Evolutionary conservation across 352 stramenopile genomes (phyloP).

Genomic region (Phytopythium boreale): DNA sequence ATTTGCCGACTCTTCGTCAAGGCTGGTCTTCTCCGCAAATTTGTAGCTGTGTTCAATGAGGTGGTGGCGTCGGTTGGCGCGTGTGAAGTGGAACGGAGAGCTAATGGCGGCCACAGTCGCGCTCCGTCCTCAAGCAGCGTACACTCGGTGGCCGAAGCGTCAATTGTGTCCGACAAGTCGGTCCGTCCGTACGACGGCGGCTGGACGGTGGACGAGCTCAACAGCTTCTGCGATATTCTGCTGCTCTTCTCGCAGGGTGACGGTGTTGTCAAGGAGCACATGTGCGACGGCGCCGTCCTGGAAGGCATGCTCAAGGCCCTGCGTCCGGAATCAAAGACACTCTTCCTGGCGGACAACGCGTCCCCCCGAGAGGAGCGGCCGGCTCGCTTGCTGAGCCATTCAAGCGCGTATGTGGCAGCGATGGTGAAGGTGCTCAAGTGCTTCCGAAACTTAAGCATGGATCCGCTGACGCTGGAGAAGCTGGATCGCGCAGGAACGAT

Average conservation of each 20-base stretch:
- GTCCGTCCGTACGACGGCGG: not conserved
- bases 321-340: conserved; percentile 18
- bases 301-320: conserved; percentile 65
- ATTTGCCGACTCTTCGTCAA: conserved; percentile 95
- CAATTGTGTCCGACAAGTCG: not conserved
- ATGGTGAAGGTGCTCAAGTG: conserved; percentile 85
- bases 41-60: conserved; percentile 85
- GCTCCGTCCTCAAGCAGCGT: not conserved
- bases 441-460: conserved; percentile 89
- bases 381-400: conserved; percentile 14
- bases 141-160: not conserved
- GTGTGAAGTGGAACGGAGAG: conserved; percentile 6
- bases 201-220: conserved; percentile 68
- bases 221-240: conserved; percentile 87
- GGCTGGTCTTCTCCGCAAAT: conserved; percentile 85
- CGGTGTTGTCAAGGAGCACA: conserved; percentile 90
- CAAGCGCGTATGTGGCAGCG: conserved; percentile 48
- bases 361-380: conserved; percentile 9
- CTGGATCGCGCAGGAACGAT: conserved; percentile 88
- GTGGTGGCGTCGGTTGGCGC: conserved; percentile 43
- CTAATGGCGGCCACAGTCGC: too few species aligned
- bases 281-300: conserved; percentile 82
- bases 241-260: conserved; percentile 91
- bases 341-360: conserved; percentile 10
- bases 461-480: conserved; percentile 87